Evolutionary conservation across 805 yeast species (phyloP), one percentile per base, ranked within the genome.

Genomic region (Ascoidea asiatica): DNA sequence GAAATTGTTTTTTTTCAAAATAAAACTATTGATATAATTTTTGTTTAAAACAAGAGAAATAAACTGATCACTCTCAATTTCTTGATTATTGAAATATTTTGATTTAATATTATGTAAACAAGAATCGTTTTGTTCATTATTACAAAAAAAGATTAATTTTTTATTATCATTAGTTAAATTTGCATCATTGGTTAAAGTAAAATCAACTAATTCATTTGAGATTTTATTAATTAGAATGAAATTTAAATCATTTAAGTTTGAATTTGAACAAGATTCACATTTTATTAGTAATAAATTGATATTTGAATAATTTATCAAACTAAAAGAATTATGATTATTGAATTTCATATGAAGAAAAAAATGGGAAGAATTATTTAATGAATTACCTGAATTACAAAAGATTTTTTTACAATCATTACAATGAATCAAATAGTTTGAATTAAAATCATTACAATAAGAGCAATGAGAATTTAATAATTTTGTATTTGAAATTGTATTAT

Each of bases 381-480:
- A 47, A 5, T 37, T 29, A 11, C 52, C 50, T 11, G 50, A 47
- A 37, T 49, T 49, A 19, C 52, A 49, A 41, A 49, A 47, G 20
- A 37, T 17, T 20, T 44, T 41, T 13, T 39, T 37, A 39, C 52
- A 49, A 18, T 5, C 21, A 21, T 38, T 38, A 21, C 51, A 48
- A 21, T 44, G 39, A 2, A 44, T 41, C 19, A 48, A 43, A 35
- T 46, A 49, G 19, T 47, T 38, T 8, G 41, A 37, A 35, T 44
- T 36, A 5, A 33, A 21, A 18, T 49, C 52, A 29, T 45, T 45
- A 38, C 52, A 46, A 42, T 47, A 49, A 5, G 39, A 35, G 17
- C 52, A 47, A 39, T 18, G n/a, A 18, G 29, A 41, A 21, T 38
- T 29, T 29, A 19, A 17, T 29, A 15, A 29, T 29, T 29, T 29